These are phyloP conservation scores for Colletotrichum filicis DNA, from an alignment of 2,329 filamentous ascomycete genomes.

Conservation along the genomic window DNA sequence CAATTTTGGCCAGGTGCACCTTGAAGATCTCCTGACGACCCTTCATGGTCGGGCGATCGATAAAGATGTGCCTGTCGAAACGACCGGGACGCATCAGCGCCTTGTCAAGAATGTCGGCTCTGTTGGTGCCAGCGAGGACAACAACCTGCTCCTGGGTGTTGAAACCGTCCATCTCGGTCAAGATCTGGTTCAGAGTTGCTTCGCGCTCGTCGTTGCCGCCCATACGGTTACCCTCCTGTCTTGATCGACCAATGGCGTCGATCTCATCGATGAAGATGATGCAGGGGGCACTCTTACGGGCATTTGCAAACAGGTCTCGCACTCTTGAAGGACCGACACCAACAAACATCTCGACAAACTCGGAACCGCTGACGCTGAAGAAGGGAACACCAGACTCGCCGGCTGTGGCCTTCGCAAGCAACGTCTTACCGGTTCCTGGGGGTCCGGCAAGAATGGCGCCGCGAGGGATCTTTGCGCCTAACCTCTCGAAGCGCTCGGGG, in stretches of 20 bases:
- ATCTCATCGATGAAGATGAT: slow-evolving; percentile 99
- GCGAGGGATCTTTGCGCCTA: slow-evolving; percentile 97
- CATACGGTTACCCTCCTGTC: slow-evolving; percentile 76
- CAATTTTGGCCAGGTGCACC: slow-evolving; percentile 94
- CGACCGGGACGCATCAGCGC: slow-evolving; percentile 93
- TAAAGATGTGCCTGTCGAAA: slow-evolving; percentile 95
- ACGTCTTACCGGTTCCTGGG: slow-evolving; percentile 96
- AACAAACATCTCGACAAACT: slow-evolving; percentile 99
- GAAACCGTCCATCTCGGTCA: slow-evolving; percentile 99
- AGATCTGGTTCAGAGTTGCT: slow-evolving; percentile 95
- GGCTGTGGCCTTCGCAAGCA: slow-evolving; percentile 96
- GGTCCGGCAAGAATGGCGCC: slow-evolving; percentile 97
- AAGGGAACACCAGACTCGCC: slow-evolving; percentile 97
- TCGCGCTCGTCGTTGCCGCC: slow-evolving; percentile 97
- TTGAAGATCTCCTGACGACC: slow-evolving; percentile 95
- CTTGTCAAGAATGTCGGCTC: slow-evolving; percentile 93
- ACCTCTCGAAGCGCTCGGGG: slow-evolving; percentile 89
- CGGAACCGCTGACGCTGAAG: slow-evolving; percentile 97
- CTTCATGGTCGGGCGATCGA: slow-evolving; percentile 96
- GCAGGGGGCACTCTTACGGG: slow-evolving; percentile 94
- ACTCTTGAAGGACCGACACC: slow-evolving; percentile 97
- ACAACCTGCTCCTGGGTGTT: slow-evolving; percentile 97
- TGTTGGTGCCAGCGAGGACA: slow-evolving; percentile 95
- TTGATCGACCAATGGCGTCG: slow-evolving; percentile 93
- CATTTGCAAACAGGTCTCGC: slow-evolving; percentile 92